Evolutionary conservation across 2,329 filamentous ascomycete species (phyloP), one percentile per base, ranked within the genome.

Genomic region (Nemania sp.): DNA sequence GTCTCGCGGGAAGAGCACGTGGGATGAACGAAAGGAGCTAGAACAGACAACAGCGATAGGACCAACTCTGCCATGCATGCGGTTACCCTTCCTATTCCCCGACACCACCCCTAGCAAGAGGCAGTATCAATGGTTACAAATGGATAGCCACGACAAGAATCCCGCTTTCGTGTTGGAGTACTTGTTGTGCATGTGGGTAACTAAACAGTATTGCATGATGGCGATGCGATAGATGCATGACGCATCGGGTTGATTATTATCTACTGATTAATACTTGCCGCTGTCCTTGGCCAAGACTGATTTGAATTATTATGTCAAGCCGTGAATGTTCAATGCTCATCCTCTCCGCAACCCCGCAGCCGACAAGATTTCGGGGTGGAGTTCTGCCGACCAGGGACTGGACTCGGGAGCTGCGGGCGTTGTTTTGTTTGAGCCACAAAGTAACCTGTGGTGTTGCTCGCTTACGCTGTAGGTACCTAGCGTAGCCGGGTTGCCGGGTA

Each of bases 221-320:
- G n/a, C n/a, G n/a, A n/a, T n/a, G n/a, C n/a, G n/a, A n/a, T n/a
- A n/a, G n/a, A n/a, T n/a, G n/a, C n/a, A n/a, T n/a, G n/a, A n/a
- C n/a, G n/a, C n/a, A n/a, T n/a, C n/a, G n/a, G n/a, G n/a, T n/a
- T n/a, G n/a, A n/a, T n/a, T n/a, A n/a, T n/a, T n/a, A n/a, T n/a
- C n/a, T n/a, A n/a, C n/a, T n/a, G n/a, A n/a, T n/a, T n/a, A n/a
- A n/a, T n/a, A n/a, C n/a, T n/a, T n/a, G n/a, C n/a, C n/a, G n/a
- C n/a, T n/a, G n/a, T n/a, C n/a, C 31, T 43, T 20, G 15, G 48
- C 52, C 43, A 43, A 49, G 42, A 42, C n/a, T 40, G 19, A 53
- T 56, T 52, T 56, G 54, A 52, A 41, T 56, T 56, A 46, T 24
- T 6, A 9, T 37, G 41, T 43, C n/a, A n/a, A n/a, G 33, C 23